These are phyloP conservation scores for Colletotrichum sp. DNA, from an alignment of 2,329 filamentous ascomycete genomes.

Conservation along the genomic window DNA sequence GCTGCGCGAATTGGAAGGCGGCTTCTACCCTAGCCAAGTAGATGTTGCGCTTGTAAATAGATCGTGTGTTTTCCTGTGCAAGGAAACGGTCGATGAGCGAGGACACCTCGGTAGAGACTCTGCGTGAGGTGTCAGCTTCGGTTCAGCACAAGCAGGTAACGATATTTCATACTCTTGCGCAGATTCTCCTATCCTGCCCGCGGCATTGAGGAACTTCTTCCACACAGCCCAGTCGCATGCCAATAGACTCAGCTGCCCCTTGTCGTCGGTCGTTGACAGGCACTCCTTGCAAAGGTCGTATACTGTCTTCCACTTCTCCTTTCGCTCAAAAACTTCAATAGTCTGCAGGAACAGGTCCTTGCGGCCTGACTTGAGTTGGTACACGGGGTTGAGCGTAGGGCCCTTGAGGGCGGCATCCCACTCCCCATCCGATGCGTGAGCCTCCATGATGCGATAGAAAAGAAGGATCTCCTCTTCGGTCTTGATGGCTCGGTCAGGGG, in stretches of 20 bases:
- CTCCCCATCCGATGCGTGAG: slow-evolving; percentile 47
- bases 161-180: slow-evolving; percentile 35
- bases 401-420: slow-evolving; percentile 43
- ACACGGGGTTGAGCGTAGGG: slow-evolving; percentile 44
- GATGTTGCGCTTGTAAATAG: slow-evolving; percentile 46
- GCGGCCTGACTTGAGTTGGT: slow-evolving; percentile 49
- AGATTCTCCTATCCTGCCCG: slow-evolving; percentile 33
- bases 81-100: slow-evolving; percentile 15
- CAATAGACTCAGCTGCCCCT: slow-evolving; percentile 42
- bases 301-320: slow-evolving; percentile 45
- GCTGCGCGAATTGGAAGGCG: slow-evolving; percentile 35
- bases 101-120: slow-evolving; percentile 3
- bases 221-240: slow-evolving; percentile 51
- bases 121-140: not conserved
- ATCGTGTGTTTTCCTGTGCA: slow-evolving; percentile 16
- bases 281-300: slow-evolving; percentile 50
- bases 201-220: slow-evolving; percentile 44
- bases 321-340: slow-evolving; percentile 39
- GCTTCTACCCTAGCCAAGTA: slow-evolving; percentile 41
- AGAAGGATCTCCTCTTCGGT: slow-evolving; percentile 57
- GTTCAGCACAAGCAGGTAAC: too few species aligned
- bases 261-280: slow-evolving; percentile 42
- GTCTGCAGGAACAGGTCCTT: slow-evolving; percentile 53
- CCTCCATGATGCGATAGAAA: slow-evolving; percentile 51
- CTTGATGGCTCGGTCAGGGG: slow-evolving; percentile 37